A percentile compares a stretch with the other conserved stretches of the same genome.
These are phyloP conservation scores for Pseudisothecium myosuroides DNA, from an alignment of 225 moss, liverwort and hornwort species.

Conservation along the genomic window DNA sequence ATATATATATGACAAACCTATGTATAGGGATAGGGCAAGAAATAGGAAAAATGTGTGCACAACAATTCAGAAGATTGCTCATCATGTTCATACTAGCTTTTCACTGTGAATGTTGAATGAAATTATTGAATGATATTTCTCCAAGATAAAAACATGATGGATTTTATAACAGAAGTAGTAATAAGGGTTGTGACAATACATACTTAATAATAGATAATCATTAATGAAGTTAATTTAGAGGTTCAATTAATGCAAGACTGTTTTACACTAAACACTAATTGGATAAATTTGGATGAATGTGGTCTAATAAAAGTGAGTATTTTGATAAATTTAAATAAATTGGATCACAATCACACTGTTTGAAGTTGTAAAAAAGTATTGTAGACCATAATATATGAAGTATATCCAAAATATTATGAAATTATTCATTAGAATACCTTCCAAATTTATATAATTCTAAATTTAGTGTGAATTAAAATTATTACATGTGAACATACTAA, in stretches of 20 bases:
- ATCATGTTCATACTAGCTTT: too few relatives aligned
- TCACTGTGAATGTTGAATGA: too few relatives aligned
- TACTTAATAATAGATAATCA: too few relatives aligned
- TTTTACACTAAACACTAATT: too few relatives aligned
- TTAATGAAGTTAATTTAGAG: background rate
- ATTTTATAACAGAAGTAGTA: too few relatives aligned
- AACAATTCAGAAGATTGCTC: too few relatives aligned
- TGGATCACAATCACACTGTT: background rate
- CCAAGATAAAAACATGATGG: too few relatives aligned
- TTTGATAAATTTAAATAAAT: background rate
- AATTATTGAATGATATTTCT: too few relatives aligned
- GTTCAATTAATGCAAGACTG: background rate
- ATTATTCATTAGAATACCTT: rapidly evolving
- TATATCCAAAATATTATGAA: background rate
- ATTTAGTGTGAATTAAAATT: background rate
- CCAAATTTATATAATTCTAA: background rate
- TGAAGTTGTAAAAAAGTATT: background rate
- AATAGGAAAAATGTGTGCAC: too few relatives aligned
- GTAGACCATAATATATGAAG: background rate
- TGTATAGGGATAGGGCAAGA: too few relatives aligned
- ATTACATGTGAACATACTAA: rapidly evolving
- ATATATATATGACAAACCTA: too few relatives aligned
- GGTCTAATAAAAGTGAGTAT: background rate
- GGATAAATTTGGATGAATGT: background rate
- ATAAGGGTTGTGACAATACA: too few relatives aligned